Evolutionary conservation across 306 rosid genomes (phyloP).

Genomic region (Cucurbita ficifolia): DNA sequence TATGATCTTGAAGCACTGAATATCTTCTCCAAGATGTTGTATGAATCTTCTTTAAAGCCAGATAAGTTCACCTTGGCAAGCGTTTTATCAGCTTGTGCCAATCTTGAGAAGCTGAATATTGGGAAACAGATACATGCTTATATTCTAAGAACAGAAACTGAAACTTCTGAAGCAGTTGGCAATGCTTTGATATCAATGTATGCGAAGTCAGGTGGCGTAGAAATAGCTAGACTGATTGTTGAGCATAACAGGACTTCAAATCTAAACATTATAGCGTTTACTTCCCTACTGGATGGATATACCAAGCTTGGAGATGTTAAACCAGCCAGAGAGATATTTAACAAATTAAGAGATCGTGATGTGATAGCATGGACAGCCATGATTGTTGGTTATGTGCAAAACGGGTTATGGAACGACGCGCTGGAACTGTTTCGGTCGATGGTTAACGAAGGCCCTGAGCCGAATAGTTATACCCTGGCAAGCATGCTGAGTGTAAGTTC

Average conservation of each 20-base stretch:
- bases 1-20: constrained; percentile 42
- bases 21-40: constrained; percentile 43
- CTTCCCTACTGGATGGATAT: constrained; percentile 73
- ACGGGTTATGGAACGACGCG: constrained; percentile 50
- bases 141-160: constrained; percentile 32
- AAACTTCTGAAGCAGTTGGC: constrained; percentile 26
- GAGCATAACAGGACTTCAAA: constrained; percentile 26
- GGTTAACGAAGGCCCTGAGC: constrained; percentile 57
- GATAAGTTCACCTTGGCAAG: constrained; percentile 72
- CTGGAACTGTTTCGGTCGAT: constrained; percentile 52
- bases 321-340: constrained; percentile 72
- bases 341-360: constrained; percentile 41
- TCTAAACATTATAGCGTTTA: constrained; percentile 60
- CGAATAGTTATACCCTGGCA: constrained; percentile 64
- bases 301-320: constrained; percentile 57
- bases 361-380: constrained; percentile 85
- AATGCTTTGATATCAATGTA: constrained; percentile 75
- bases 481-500: constrained; percentile 58
- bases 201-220: constrained; percentile 55
- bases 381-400: constrained; percentile 73
- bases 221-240: constrained; percentile 39
- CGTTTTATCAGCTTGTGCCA: constrained; percentile 65
- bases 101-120: constrained; percentile 43
- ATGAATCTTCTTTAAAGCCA: constrained; percentile 34
- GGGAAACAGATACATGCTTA: constrained; percentile 68